Evolutionary conservation across 768 basidiomycete species (phyloP).

Genomic region (Boletales sp.): DNA sequence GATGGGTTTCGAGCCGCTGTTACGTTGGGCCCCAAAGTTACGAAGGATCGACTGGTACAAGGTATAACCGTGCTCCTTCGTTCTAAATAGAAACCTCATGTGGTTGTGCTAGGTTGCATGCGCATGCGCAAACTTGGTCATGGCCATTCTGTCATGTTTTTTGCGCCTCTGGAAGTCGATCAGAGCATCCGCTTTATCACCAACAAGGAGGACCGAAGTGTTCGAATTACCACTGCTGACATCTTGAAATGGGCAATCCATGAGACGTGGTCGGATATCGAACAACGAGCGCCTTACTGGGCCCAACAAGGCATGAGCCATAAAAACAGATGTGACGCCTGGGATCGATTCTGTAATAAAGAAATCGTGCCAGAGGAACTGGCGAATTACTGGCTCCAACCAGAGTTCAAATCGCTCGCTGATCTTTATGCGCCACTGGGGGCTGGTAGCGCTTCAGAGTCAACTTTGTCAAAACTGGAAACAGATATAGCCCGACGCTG

Average conservation of each 20-base stretch:
- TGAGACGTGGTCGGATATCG: slow-evolving; percentile 40
- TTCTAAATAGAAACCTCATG: background rate
- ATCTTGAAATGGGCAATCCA: slow-evolving; percentile 42
- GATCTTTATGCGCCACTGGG: slow-evolving; percentile 28
- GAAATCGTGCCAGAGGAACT: background rate
- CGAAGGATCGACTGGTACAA: slow-evolving; percentile 51
- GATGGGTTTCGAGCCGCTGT: slow-evolving; percentile 18
- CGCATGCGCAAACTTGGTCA: background rate
- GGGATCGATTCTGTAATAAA: slow-evolving; percentile 2
- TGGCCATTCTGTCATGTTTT: background rate
- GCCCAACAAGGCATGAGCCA: slow-evolving; percentile 32
- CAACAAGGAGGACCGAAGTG: slow-evolving; percentile 3
- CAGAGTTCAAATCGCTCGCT: slow-evolving; percentile 33
- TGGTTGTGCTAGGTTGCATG: background rate
- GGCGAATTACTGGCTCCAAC: slow-evolving; percentile 33
- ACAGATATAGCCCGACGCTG: slow-evolving; percentile 6
- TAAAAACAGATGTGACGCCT: slow-evolving; percentile 5
- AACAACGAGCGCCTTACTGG: slow-evolving; percentile 37
- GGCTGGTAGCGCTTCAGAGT: background rate
- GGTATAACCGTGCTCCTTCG: slow-evolving; percentile 12
- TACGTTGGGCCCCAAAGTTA: slow-evolving; percentile 43
- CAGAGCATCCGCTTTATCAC: background rate
- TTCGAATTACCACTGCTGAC: slow-evolving; percentile 16
- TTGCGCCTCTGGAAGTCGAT: background rate
- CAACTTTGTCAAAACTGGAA: background rate